Evolutionary conservation across 768 basidiomycete genomes (phyloP), one percentile per base, ranked within the genome.

Genomic region (Rhizopogon vinicolor): DNA sequence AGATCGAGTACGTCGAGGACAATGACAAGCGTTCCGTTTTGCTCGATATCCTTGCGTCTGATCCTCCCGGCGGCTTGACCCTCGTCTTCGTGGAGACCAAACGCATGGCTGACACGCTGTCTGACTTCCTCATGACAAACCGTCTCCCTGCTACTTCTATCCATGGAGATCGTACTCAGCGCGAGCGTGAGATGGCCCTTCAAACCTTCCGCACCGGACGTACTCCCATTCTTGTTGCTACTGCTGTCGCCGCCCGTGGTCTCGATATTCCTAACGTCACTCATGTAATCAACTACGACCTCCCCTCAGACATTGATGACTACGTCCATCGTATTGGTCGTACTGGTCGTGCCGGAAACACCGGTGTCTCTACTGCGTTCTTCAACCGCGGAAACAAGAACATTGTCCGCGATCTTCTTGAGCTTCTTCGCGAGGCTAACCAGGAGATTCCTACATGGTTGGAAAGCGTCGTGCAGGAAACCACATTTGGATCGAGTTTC

Each of bases 1-100:
- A 93, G 76, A 83, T 99, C 65, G 97, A 99, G 72, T 98, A 93
- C 65, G 97, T 99, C 52, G 97, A 99, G 72, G 97, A 99, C 70
- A 68, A 76, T 7, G 97, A 99, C 78, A 99, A 99, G 78, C 90
- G 93, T 63, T 98, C 94, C 25, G 91, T 98, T 33, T 81, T 99
- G 3, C 84, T 99, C 54, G 97, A 99, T 68, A 85, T 99, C 58
- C 84, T 99, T 52, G 84, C 84, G 42, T 90, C 92, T 35, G 86
- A 93, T 60, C 52, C 65, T 41, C 58, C 66, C 71, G 84, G 65
- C 73, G 93, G 93, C 35, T 78, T 98, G 29, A 93, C 94, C 16
- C 85, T 99, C 51, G 87, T 99, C 64, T 99, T 99, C 71, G 96
- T 98, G 58, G 97, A 99, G 82, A 99, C 97, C 54, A 99, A 99